Base-by-base conservation (phyloP, 257 asterid genomes). In the Jaltomata sinuosa region DNA sequence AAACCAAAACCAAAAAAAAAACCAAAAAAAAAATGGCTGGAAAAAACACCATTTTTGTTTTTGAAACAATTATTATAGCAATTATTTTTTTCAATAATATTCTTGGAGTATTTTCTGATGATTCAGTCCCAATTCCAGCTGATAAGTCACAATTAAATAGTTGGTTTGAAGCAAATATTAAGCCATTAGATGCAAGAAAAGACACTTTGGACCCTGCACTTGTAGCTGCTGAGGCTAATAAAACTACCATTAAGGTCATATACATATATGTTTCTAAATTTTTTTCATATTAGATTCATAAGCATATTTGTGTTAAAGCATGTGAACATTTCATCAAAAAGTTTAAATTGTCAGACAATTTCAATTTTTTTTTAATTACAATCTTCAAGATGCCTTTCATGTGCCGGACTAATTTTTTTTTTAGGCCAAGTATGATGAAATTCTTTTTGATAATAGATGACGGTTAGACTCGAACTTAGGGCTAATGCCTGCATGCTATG, bases 151-250 rank as follows among this genome's bases (percentile, higher is more conserved):
- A 85, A 57, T 0, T 93, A 21, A 49, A 83, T 21, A 72, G 62
- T 6, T 95, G 99, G 99, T 95, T 94, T 84, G 3, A 77, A 11
- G 25, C 71, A 10, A 87, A 87, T 27, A 87, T 92, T 12, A 80
- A 80, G 22, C 87, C 82, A 0, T 1, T 74, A 0, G 0, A 84
- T 0, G 19, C 84, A 36, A 71, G 89, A 27, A 84, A 68, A n/a
- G 85, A 32, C 5, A 49, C 88, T 0, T 11, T 90, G 34, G 89
- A 85, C 31, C 87, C 95, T 0, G 81, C 62, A 4, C 85, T 88
- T 10, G 91, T 11, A 7, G 65, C 85, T 1, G 93, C 93, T 0
- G 95, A 89, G 81, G 85, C 38, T 12, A 52, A 42, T 1, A 49
- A 84, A 5, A 90, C 61, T 82, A 84, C 85, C 85, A 85, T 93